Percentiles rank a stretch among this genome's conserved stretches.
phyloP scores from a whole-genome alignment of 2,329 filamentous ascomycete species.

The Pestalotiopsis sp. region DNA sequence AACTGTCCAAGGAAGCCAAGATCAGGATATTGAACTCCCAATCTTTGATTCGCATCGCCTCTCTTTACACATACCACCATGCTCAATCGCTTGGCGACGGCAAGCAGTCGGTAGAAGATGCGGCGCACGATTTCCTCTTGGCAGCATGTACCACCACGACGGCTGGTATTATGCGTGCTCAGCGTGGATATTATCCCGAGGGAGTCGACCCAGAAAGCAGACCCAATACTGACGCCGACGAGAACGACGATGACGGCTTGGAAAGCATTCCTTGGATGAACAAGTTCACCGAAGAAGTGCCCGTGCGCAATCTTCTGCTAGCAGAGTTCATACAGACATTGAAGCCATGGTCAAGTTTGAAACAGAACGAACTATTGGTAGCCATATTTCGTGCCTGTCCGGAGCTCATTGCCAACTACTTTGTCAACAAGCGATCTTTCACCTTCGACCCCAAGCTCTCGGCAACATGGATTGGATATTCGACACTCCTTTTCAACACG shows the following conservation, averaged over 20 bases:
- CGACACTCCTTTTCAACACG: slow-evolving; percentile 81
- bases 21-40: slow-evolving; percentile 74
- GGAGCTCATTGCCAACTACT: slow-evolving; percentile 88
- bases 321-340: slow-evolving; percentile 79
- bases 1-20: slow-evolving; percentile 74
- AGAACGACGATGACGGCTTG: slow-evolving; percentile 63
- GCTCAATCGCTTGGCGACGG: slow-evolving; percentile 37
- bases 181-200: slow-evolving; percentile 84
- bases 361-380: slow-evolving; percentile 80
- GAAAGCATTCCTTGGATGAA: slow-evolving; percentile 73
- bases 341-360: slow-evolving; percentile 78
- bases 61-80: slow-evolving; percentile 67
- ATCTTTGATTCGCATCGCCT: slow-evolving; percentile 72
- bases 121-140: slow-evolving; percentile 75
- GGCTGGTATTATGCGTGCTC: slow-evolving; percentile 74
- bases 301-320: slow-evolving; percentile 78
- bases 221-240: slow-evolving; percentile 43
- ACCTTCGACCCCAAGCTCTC: slow-evolving; percentile 90
- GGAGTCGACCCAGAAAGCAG: slow-evolving; percentile 58
- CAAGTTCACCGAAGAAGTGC: slow-evolving; percentile 65
- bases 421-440: slow-evolving; percentile 77
- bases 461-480: slow-evolving; percentile 93
- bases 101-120: slow-evolving; percentile 58
- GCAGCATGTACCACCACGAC: slow-evolving; percentile 73
- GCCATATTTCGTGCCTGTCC: slow-evolving; percentile 80